Percentiles rank a stretch among this genome's conserved stretches.
These are phyloP conservation scores for Blastobotrys arbuscula DNA, from an alignment of 1,139 yeast species.

Conservation along the genomic window DNA sequence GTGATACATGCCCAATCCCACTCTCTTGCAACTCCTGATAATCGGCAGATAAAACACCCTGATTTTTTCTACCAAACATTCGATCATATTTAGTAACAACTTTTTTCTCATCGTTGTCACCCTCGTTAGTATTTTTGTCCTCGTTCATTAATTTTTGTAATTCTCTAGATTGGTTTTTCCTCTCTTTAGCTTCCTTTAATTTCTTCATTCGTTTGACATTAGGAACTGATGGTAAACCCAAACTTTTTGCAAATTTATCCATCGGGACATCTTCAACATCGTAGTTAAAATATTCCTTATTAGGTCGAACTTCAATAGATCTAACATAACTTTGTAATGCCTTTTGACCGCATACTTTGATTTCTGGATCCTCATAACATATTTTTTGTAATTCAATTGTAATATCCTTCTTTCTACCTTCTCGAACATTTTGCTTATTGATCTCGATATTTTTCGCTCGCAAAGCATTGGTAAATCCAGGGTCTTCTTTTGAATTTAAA, in stretches of 20 bases:
- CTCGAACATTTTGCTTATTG: slow-evolving; percentile 68
- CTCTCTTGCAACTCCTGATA: slow-evolving; percentile 53
- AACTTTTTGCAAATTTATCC: slow-evolving; percentile 77
- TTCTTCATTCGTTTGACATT: slow-evolving; percentile 61
- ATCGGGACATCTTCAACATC: slow-evolving; percentile 68
- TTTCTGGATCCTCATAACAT: slow-evolving; percentile 85
- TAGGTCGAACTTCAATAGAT: slow-evolving; percentile 80
- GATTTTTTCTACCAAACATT: slow-evolving; percentile 94
- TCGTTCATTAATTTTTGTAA: slow-evolving; percentile 58
- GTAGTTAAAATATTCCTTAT: slow-evolving; percentile 64
- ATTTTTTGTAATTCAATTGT: slow-evolving; percentile 81
- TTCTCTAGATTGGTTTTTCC: slow-evolving; percentile 77
- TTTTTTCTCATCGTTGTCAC: slow-evolving; percentile 38
- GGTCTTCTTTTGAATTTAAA: slow-evolving; percentile 79
- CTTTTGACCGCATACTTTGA: slow-evolving; percentile 90
- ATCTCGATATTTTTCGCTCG: slow-evolving; percentile 61
- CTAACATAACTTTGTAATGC: slow-evolving; percentile 89
- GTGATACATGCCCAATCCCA: slow-evolving; percentile 14
- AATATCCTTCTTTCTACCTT: slow-evolving; percentile 69
- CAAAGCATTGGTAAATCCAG: slow-evolving; percentile 64
- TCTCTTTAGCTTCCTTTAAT: slow-evolving; percentile 50
- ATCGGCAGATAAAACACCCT: slow-evolving; percentile 85
- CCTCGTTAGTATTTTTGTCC: slow-evolving; percentile 43
- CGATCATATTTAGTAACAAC: slow-evolving; percentile 87
- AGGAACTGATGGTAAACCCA: slow-evolving; percentile 97